These are phyloP conservation scores for Coprinopsis strossmayeri DNA, from an alignment of 768 basidiomycete genomes.

Conservation along the genomic window DNA sequence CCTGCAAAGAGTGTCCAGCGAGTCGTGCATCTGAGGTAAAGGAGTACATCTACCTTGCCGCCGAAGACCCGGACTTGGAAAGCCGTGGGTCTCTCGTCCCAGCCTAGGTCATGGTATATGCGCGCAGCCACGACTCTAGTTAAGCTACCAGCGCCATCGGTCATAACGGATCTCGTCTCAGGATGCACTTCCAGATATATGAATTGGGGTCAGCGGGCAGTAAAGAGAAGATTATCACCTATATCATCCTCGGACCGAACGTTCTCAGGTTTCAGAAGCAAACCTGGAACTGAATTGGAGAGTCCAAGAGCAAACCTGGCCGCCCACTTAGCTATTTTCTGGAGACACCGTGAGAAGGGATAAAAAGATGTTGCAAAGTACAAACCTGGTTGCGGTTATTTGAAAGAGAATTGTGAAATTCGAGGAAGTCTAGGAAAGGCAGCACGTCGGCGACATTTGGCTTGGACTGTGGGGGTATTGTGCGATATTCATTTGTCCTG, in stretches of 20 bases:
- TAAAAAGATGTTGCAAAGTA: neutral
- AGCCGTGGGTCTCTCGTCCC: slow-evolving; percentile 37
- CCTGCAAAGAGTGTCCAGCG: no score
- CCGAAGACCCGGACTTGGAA: slow-evolving; percentile 45
- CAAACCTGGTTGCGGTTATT: slow-evolving; percentile 44
- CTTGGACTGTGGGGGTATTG: slow-evolving; percentile 14
- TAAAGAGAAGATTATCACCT: slow-evolving; percentile 26
- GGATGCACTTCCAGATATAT: slow-evolving; percentile 17
- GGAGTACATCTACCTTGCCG: slow-evolving; percentile 29
- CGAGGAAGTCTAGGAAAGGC: slow-evolving; percentile 41
- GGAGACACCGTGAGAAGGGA: neutral
- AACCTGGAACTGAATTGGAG: slow-evolving; percentile 58
- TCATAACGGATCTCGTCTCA: slow-evolving; percentile 37
- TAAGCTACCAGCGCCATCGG: slow-evolving; percentile 47
- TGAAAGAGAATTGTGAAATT: slow-evolving; percentile 47
- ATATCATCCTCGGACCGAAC: slow-evolving; percentile 41
- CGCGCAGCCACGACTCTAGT: slow-evolving; percentile 29
- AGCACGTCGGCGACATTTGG: slow-evolving; percentile 17
- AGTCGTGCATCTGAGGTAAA: neutral
- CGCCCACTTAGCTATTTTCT: slow-evolving; percentile 62
- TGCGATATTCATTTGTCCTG: slow-evolving; percentile 41
- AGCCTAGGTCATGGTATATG: slow-evolving; percentile 26
- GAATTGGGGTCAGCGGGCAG: neutral
- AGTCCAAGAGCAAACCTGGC: slow-evolving; percentile 54
- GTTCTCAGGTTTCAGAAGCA: slow-evolving; percentile 28